Base-by-base conservation (phyloP, 1,284 basidiomycete genomes). In the Ganoderma meredithae region DNA sequence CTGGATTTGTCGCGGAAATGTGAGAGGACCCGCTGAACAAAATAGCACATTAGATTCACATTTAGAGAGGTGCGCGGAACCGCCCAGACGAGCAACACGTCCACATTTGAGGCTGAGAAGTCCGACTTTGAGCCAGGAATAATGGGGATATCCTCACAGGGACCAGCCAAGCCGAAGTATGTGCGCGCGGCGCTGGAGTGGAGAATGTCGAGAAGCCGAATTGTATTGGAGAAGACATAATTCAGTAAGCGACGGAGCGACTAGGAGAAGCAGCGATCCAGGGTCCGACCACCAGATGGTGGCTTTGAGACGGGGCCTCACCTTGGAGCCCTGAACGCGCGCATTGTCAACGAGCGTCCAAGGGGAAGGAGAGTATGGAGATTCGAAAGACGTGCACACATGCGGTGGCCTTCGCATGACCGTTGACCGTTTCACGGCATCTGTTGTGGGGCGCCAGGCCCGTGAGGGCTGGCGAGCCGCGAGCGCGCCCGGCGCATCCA, bases 191-290 rank as follows among this genome's bases (percentile, higher is more conserved):
- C 55, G 55, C 33, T 58, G 55, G 33, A 15, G 33, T 9, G 55
- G 55, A 58, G 55, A 22, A 33, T 36, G 22, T 36, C 9, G 19
- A 36, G 55, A 58, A 39, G 52, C 31, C 22, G 47, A 25, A 52
- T 13, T 52, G 47, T 52, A 52, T 52, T 12, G 3, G 22, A 52
- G 47, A 52, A 52, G 12, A 22, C 47, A 52, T 25, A 22, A 25
- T 4, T 5, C 22, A 27, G 12, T 52, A n/a, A 13, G 47, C 47
- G 22, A 52, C 25, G 52, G 27, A 55, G n/a, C n/a, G n/a, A 47
- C 44, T 47, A n/a, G n/a, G 19, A 33, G 52, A 27, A 55, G 52
- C 52, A 55, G 52, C 52, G 27, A 55, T 55, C 52, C 36, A 58
- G 33, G 55, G 55, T 13, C 27, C 55, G 31, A 31, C 31, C 31